A percentile compares a stretch with the other conserved stretches of the same genome.
These are phyloP conservation scores for Globisporangium radiosum DNA, from an alignment of 352 stramenopile species.

Conservation along the genomic window DNA sequence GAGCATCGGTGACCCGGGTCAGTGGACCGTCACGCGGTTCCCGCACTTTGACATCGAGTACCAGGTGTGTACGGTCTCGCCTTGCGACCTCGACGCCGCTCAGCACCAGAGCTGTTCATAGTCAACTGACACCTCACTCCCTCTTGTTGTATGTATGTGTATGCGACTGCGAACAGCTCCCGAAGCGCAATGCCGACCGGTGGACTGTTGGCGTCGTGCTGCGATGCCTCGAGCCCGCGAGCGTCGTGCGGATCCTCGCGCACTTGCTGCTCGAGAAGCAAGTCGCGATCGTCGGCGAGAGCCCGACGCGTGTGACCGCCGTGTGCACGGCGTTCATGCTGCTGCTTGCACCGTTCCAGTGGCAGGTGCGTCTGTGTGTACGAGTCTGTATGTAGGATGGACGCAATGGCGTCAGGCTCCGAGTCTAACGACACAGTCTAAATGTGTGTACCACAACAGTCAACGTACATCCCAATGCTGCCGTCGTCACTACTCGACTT, in stretches of 20 bases:
- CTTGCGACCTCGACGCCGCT: neutral
- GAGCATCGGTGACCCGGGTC: constrained; percentile 57
- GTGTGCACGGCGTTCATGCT: constrained; percentile 65
- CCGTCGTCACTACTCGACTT: constrained; percentile 70
- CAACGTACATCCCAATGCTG: constrained; percentile 80
- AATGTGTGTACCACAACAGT: constrained; percentile 20
- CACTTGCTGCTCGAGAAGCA: constrained; percentile 77
- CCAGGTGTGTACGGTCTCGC: constrained; percentile 24
- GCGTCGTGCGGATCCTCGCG: constrained; percentile 62
- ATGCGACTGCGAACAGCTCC: constrained; percentile 23
- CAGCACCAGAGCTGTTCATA: neutral
- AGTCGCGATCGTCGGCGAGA: constrained; percentile 72
- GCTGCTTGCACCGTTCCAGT: constrained; percentile 75
- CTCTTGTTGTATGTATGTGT: neutral
- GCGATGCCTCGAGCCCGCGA: constrained; percentile 44
- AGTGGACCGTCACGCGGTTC: constrained; percentile 55
- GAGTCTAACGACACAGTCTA: neutral
- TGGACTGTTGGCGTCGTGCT: constrained; percentile 70
- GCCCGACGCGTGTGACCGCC: constrained; percentile 53
- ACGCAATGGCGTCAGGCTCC: neutral
- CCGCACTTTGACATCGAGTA: constrained; percentile 65
- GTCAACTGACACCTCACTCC: neutral
- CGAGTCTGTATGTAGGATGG: neutral
- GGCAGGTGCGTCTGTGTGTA: constrained; percentile 30
- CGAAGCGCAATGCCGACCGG: constrained; percentile 57